Base-by-base conservation (phyloP, 148 eudicot species). In the Fallopia convolvulus region DNA sequence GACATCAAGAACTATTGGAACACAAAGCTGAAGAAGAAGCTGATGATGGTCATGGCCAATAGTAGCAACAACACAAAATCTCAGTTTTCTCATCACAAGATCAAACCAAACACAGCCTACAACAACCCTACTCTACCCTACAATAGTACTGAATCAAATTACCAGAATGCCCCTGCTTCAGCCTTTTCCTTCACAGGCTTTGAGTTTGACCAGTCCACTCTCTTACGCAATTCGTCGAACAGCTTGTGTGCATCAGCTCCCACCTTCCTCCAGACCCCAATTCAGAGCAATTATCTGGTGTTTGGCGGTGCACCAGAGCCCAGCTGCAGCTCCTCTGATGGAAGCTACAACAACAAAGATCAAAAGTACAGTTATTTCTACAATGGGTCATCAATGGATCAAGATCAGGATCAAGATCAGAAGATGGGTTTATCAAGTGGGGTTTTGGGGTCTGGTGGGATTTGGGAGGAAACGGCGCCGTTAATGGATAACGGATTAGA, bases 1-100 rank as follows among this genome's bases (percentile, higher is more conserved):
- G 96, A 91, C 76, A 91, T 91, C 78, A 91, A 91, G 76, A 91
- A 91, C 79, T 91, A 91, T 60, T 91, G 96, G 96, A 91, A 91
- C 90, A 89, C 96, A 0, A 89, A 88, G 87, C 96, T 91, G 9
- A 91, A 91, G 84, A 91, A 91, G 89, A 91, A 91, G 76, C 85
- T 91, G 72, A 74, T 91, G 72, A 76, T 48, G 55, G 84, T 77
- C 39, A 78, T 60, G 71, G 50, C 50, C 3, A 12, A 46, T 8
- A 46, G 3, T 33, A 73, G 20, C 55, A 44, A 3, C 55, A 44
- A 3, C 55, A 2, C 36, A 39, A 73, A 21, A 44, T 48, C 75
- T 46, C 53, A 73, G 8, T 76, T 48, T 18, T 73, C 74, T 30
- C 72, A 74, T 40, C 81, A 78, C 46, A 65, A 75, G 20, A 47